Evolutionary conservation across 2,329 filamentous ascomycete species (phyloP), one percentile per base, ranked within the genome.

Genomic region (Neofusicoccum ribis): DNA sequence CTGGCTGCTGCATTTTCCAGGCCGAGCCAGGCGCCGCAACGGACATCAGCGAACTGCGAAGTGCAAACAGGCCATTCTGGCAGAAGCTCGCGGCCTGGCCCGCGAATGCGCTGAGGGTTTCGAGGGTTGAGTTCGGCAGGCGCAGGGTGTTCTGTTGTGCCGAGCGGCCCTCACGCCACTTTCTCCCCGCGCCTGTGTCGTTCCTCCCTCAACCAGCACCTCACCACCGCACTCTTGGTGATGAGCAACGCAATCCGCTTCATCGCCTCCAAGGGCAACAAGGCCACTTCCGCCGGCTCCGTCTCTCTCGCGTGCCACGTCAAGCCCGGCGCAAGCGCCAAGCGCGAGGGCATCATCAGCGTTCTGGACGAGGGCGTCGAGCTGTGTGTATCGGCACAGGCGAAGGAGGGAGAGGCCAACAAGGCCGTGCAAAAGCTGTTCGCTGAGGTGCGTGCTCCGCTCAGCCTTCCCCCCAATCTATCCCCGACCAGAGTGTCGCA

Each of bases 381-480:
- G 66, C 74, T 92, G 1, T 89, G 87, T 54, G 89, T 91, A 2
- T 78, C 88, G 0, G 89, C 88, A 0, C 87, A 84, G 68, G 83
- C 89, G 11, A 82, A 84, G 67, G 87, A 91, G 14, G 88, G 89
- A 14, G 87, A 90, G 72, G 86, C 89, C 5, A 92, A 92, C 72
- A 85, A 84, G 72, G 89, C 89, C 4, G 86, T 91, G 2, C 77
- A 87, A 56, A 80, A 84, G 43, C 77, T 91, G 4, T 78, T 92
- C 64, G 88, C 88, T 68, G 79, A 86, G 71, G 87, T 88, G 70
- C 68, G 76, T 46, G 7, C 31, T 11, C 27, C 31, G 68, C 51
- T 46, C 37, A 7, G 6, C 37, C 27, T 7, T 7, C 27, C 27
- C 5, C 1, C 36, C 34, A 31, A 51, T 58, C 39, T 43, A 36